Evolutionary conservation across 2,329 filamentous ascomycete species (phyloP).

Genomic region (Aspergillus tamarii): DNA sequence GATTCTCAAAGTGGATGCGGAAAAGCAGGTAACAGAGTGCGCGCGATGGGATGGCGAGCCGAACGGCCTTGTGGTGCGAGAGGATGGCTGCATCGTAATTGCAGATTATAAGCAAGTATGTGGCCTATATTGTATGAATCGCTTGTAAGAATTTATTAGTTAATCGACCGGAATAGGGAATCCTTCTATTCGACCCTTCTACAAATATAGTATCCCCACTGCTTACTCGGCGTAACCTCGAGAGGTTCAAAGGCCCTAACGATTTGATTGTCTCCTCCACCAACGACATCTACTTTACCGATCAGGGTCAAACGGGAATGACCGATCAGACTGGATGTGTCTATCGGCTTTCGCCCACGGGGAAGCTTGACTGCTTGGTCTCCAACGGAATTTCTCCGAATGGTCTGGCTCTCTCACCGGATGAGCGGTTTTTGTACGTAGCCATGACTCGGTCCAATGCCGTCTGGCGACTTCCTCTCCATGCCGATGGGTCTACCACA

Average conservation of each 20-base stretch:
- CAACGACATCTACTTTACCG: conserved; percentile 48
- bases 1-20: not conserved
- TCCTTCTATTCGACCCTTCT: not conserved
- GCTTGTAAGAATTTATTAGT: not conserved
- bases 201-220: not conserved
- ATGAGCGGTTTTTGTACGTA: conserved; percentile 46
- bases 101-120: not conserved
- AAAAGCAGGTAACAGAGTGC: not conserved
- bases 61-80: not conserved
- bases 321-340: conserved; percentile 41
- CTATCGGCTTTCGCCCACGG: not conserved
- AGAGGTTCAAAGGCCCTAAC: conserved; percentile 50
- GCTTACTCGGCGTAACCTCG: conserved; percentile 40
- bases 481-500: conserved; percentile 38
- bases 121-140: not conserved
- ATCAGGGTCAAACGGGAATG: conserved; percentile 51
- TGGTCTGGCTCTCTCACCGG: conserved; percentile 42
- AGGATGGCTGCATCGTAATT: not conserved
- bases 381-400: conserved; percentile 46
- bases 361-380: not conserved
- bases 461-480: conserved; percentile 47
- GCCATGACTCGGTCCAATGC: conserved; percentile 42
- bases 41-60: not conserved
- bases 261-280: conserved; percentile 45
- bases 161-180: not conserved